These are phyloP conservation scores for Cladorrhinum sp. DNA, from an alignment of 2,329 filamentous ascomycete genomes.

Conservation along the genomic window DNA sequence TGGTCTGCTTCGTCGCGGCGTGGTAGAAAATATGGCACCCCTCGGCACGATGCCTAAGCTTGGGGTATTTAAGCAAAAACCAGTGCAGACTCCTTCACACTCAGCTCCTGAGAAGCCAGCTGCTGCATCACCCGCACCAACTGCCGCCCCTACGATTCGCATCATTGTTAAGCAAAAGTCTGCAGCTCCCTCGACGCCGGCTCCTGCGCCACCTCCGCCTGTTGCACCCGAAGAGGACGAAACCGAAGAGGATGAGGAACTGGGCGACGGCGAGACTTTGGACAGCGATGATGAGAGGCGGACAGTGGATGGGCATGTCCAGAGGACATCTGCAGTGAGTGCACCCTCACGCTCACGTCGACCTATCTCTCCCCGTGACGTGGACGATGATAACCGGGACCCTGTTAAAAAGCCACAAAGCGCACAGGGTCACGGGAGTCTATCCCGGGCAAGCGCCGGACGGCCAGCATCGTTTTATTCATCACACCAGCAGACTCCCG, in stretches of 20 bases:
- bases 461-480: slow-evolving; percentile 22
- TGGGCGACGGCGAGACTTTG: slow-evolving; percentile 15
- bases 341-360: slow-evolving; percentile 20
- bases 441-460: slow-evolving; percentile 23
- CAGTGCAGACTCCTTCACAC: slow-evolving; percentile 26
- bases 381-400: slow-evolving; percentile 22
- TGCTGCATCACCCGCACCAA: background rate
- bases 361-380: slow-evolving; percentile 18
- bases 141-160: slow-evolving; percentile 31
- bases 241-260: slow-evolving; percentile 28
- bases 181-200: slow-evolving; percentile 23
- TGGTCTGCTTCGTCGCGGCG: slow-evolving; percentile 69
- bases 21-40: slow-evolving; percentile 80
- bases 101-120: slow-evolving; percentile 15
- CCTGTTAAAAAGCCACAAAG: slow-evolving; percentile 18
- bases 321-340: slow-evolving; percentile 11
- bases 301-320: background rate
- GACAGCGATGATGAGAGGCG: slow-evolving; percentile 17
- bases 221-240: slow-evolving; percentile 28
- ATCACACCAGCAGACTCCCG: slow-evolving; percentile 21
- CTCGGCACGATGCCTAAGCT: slow-evolving; percentile 70
- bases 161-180: slow-evolving; percentile 47
- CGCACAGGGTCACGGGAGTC: slow-evolving; percentile 22
- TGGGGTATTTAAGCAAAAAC: slow-evolving; percentile 52
- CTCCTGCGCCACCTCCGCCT: slow-evolving; percentile 23